A percentile compares a stretch with the other conserved stretches of the same genome.
Conservation (phyloP, 2,329 filamentous ascomycete species). For the Aspergillus ruber region DNA sequence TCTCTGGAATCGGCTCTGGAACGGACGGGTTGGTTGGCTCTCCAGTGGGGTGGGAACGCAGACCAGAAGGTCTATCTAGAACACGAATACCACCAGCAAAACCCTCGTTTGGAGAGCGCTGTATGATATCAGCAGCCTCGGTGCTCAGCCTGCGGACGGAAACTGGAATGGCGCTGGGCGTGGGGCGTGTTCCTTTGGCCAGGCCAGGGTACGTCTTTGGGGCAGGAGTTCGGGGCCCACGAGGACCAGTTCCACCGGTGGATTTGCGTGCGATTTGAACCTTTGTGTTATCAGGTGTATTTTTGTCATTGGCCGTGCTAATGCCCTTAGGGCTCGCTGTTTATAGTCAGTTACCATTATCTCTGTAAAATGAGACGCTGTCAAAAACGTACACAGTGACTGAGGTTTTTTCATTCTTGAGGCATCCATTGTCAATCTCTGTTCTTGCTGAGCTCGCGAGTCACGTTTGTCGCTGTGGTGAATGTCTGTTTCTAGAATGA, state of each 20-base stretch:
- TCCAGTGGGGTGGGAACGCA: conserved; percentile 2
- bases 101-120: background rate
- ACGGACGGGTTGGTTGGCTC: background rate
- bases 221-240: conserved; percentile 3
- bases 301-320: background rate
- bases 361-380: too few relatives aligned
- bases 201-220: conserved; percentile 1
- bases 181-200: conserved; percentile 7
- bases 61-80: conserved; percentile 6
- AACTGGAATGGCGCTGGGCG: conserved; percentile 11
- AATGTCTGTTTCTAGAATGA: too few relatives aligned
- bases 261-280: background rate
- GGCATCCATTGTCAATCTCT: background rate
- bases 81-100: conserved; percentile 3
- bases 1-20: background rate
- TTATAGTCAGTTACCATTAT: background rate
- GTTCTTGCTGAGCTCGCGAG: too few relatives aligned
- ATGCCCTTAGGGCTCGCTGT: background rate
- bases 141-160: conserved; percentile 7
- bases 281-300: background rate
- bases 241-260: background rate
- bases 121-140: background rate
- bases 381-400: background rate
- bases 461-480: too few relatives aligned
- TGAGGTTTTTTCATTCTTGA: background rate